A percentile compares a stretch with the other conserved stretches of the same genome.
Evolutionary conservation across 257 asterid genomes (phyloP).

Genomic region (Ehretia macrophylla): DNA sequence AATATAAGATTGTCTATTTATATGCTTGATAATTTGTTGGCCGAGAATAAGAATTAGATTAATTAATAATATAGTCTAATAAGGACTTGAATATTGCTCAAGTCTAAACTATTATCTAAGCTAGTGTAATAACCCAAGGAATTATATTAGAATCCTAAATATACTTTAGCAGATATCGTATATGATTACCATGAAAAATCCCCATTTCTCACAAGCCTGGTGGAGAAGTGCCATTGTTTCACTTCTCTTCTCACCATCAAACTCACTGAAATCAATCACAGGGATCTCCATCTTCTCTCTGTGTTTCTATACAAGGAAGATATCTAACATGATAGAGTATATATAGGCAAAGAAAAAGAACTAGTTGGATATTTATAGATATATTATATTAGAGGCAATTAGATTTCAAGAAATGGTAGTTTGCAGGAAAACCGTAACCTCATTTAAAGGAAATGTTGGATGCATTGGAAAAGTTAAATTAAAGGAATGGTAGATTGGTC

Average conservation of each 20-base stretch:
- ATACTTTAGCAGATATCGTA: neutral
- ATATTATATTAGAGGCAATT: neutral
- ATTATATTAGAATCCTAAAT: no score
- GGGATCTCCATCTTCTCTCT: conserved; percentile 68
- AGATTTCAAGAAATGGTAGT: conserved; percentile 17
- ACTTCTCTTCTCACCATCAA: conserved; percentile 46
- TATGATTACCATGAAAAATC: conserved; percentile 68
- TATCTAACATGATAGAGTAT: conserved; percentile 17
- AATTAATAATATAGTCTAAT: no score
- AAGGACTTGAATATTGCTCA: no score
- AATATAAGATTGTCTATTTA: no score
- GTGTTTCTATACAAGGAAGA: neutral
- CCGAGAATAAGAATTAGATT: no score
- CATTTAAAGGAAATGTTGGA: conserved; percentile 11
- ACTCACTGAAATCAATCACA: conserved; percentile 57
- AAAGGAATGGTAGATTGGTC: neutral
- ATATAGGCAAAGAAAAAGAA: conserved; percentile 34
- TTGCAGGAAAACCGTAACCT: conserved; percentile 2
- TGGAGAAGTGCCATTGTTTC: conserved; percentile 68
- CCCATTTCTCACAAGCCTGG: conserved; percentile 83
- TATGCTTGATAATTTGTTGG: no score
- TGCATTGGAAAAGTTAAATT: neutral
- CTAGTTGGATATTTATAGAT: neutral
- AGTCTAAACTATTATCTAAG: no score
- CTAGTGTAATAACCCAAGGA: no score